Evolutionary conservation across 148 eudicot genomes (phyloP).

Genomic region (Fagopyrum esculentum): DNA sequence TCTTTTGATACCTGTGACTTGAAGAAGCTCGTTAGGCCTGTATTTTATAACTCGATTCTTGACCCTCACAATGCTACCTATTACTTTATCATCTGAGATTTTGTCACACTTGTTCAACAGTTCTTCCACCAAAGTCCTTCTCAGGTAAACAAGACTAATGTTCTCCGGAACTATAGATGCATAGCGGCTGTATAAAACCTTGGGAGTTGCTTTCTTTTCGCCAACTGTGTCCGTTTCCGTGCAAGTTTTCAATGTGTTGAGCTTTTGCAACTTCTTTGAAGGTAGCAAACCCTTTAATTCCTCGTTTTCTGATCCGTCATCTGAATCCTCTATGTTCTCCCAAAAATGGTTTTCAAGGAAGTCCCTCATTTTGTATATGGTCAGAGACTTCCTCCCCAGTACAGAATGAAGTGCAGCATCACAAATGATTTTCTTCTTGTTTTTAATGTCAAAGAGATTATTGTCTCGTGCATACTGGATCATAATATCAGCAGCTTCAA

Average conservation of each 20-base stretch:
- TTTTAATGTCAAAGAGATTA: conserved; percentile 52
- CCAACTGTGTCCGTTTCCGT: conserved; percentile 13
- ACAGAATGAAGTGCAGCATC: conserved; percentile 53
- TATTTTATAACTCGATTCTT: conserved; percentile 17
- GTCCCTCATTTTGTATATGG: conserved; percentile 46
- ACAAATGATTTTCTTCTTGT: conserved; percentile 66
- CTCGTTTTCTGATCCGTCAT: conserved; percentile 32
- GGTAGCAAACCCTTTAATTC: conserved; percentile 21
- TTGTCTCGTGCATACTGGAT: conserved; percentile 46
- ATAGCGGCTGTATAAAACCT: conserved; percentile 33
- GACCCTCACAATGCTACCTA: conserved; percentile 79
- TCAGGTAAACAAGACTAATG: conserved; percentile 73
- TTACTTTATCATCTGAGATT: conserved; percentile 52
- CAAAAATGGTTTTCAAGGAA: conserved; percentile 59
- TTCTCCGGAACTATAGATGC: conserved; percentile 57
- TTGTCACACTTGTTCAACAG: conserved; percentile 41
- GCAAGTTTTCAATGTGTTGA: conserved; percentile 16
- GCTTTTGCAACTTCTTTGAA: conserved; percentile 39
- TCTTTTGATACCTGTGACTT: conserved; percentile 66
- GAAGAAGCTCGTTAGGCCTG: conserved; percentile 45
- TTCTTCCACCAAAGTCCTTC: conserved; percentile 51
- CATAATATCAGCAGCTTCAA: conserved; percentile 49
- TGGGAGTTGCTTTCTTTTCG: conserved; percentile 16
- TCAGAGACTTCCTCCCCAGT: conserved; percentile 53
- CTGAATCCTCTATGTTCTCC: conserved; percentile 31